Conservation (phyloP, 306 rosid genomes). For the Neltuma alba region DNA sequence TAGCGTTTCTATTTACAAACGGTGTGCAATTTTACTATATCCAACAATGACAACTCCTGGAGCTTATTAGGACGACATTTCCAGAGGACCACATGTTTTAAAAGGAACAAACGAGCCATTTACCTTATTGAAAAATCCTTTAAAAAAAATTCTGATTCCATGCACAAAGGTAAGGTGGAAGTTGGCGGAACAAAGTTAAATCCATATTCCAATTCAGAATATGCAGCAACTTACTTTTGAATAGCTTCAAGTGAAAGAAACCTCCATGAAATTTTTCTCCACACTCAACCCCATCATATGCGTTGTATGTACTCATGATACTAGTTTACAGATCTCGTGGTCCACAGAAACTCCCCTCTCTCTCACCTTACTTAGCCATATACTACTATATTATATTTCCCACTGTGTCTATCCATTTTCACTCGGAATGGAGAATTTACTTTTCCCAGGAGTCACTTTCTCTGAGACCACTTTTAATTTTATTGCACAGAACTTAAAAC, state of each 20-base stretch:
- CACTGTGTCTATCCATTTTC: neutral
- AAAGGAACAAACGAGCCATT: neutral
- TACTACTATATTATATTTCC: no score
- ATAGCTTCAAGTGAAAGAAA: constrained; percentile 19
- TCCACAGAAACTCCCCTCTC: neutral
- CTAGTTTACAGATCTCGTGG: neutral
- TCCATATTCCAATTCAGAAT: constrained; percentile 25
- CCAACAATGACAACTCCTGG: neutral
- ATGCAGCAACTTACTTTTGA: neutral
- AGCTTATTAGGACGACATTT: neutral
- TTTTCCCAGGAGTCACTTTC: neutral
- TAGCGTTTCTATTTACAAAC: neutral
- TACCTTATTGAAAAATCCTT: neutral
- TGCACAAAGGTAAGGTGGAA: constrained; percentile 26
- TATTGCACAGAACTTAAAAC: neutral
- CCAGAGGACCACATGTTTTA: neutral
- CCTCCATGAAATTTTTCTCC: neutral
- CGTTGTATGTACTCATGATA: neutral
- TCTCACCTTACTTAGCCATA: neutral
- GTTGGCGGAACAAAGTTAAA: constrained; percentile 34
- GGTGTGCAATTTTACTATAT: no score
- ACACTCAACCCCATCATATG: neutral
- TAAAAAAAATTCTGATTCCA: constrained; percentile 4
- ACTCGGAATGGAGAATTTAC: neutral
- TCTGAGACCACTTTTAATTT: neutral